These are phyloP conservation scores for Cucumis cinereus DNA, from an alignment of 306 rosid species.

Conservation along the genomic window DNA sequence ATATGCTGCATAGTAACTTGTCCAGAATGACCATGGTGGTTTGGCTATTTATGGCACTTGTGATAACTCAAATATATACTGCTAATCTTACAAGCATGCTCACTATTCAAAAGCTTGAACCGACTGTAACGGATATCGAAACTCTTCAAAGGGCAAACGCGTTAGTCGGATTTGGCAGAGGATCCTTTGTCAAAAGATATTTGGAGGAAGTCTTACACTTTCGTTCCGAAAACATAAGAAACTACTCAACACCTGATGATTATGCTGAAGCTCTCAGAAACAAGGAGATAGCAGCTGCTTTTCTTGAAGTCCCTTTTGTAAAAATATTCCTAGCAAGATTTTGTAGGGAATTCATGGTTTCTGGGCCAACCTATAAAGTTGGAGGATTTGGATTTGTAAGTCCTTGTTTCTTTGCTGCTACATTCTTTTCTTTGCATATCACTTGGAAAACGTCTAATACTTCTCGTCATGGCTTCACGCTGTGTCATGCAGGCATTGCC, in stretches of 20 bases:
- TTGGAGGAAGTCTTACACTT: slow-evolving; percentile 12
- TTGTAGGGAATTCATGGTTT: slow-evolving; percentile 22
- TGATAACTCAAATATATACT: slow-evolving; percentile 32
- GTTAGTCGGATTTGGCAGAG: slow-evolving; percentile 21
- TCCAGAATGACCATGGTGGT: slow-evolving; percentile 33
- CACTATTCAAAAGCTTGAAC: slow-evolving; percentile 34
- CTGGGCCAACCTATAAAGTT: slow-evolving; percentile 26
- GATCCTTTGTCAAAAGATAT: slow-evolving; percentile 25
- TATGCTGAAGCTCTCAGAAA: slow-evolving; percentile 28
- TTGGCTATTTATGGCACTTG: slow-evolving; percentile 38
- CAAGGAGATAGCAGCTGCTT: slow-evolving; percentile 29
- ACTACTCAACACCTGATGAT: slow-evolving; percentile 9
- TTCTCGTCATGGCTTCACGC: neutral
- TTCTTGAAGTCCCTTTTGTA: slow-evolving; percentile 24
- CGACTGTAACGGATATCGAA: slow-evolving; percentile 17
- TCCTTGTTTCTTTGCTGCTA: neutral
- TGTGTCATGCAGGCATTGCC: slow-evolving; percentile 25
- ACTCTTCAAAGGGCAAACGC: slow-evolving; percentile 11
- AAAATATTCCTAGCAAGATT: slow-evolving; percentile 32
- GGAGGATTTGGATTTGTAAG: slow-evolving; percentile 37
- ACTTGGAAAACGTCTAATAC: too few relatives aligned
- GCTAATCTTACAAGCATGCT: slow-evolving; percentile 41
- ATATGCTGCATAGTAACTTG: slow-evolving; percentile 24
- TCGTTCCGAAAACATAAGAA: slow-evolving; percentile 6
- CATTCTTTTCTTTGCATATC: neutral